Evolutionary conservation across 495 filamentous ascomycete genomes (phyloP).

Genomic region (Platismatia glauca): DNA sequence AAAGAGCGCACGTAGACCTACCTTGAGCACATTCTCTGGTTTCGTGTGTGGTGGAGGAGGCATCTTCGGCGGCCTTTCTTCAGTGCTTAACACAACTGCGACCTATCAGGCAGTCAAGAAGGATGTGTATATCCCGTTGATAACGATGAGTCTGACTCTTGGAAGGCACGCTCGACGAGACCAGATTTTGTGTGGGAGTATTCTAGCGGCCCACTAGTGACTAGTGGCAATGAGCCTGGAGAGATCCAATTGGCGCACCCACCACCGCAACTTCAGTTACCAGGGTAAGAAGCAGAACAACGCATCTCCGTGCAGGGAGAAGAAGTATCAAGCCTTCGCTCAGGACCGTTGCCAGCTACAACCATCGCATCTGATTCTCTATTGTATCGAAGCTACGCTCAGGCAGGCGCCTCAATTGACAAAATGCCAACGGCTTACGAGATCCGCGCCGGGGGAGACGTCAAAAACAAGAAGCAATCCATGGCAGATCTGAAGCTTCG

Average conservation of each 20-base stretch:
- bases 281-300: background rate
- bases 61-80: conserved; percentile 48
- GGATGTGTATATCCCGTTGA: background rate
- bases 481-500: conserved; percentile 97
- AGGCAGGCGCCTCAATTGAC: conserved; percentile 26
- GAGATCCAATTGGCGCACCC: background rate
- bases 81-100: background rate
- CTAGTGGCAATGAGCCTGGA: background rate
- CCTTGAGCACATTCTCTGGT: conserved; percentile 97
- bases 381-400: conserved; percentile 36
- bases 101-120: background rate
- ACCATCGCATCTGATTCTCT: background rate
- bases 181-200: background rate
- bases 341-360: background rate
- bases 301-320: background rate
- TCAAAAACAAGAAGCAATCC: conserved; percentile 97
- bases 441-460: conserved; percentile 50
- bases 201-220: background rate
- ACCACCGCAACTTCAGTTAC: background rate
- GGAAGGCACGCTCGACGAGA: background rate
- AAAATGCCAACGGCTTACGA: conserved; percentile 44
- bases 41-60: conserved; percentile 92
- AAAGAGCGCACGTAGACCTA: conserved; percentile 28
- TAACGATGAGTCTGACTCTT: background rate
- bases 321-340: background rate